Conservation (phyloP, 768 basidiomycete genomes). For the Paxillus rubicundulus region DNA sequence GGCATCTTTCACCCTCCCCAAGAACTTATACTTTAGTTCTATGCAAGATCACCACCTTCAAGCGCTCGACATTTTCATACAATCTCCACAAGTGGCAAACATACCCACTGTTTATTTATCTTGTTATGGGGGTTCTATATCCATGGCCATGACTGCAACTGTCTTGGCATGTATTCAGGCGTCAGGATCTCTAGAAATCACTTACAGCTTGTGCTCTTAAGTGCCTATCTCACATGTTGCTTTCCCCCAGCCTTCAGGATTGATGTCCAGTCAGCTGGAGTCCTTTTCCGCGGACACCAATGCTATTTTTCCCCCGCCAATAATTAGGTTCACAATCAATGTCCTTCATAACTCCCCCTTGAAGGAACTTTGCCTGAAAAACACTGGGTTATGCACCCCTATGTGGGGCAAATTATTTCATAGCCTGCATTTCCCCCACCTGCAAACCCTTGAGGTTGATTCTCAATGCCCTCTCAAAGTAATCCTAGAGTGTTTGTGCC, state of each 20-base stretch:
- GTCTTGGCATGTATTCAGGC: background rate
- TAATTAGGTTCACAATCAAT: background rate
- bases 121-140: background rate
- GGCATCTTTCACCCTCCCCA: background rate
- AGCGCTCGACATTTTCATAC: background rate
- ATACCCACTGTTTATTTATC: background rate
- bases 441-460: background rate
- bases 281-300: background rate
- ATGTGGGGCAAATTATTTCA: background rate
- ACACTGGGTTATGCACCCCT: background rate
- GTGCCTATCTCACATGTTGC: background rate
- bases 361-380: background rate
- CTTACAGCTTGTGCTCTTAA: background rate
- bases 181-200: background rate
- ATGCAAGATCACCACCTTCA: background rate
- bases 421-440: background rate
- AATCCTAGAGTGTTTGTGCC: background rate
- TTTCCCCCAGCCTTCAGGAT: background rate
- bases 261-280: background rate
- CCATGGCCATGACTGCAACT: background rate
- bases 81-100: background rate
- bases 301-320: background rate
- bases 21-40: background rate
- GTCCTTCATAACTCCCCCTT: background rate
- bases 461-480: background rate